Evolutionary conservation across 2,329 filamentous ascomycete genomes (phyloP).

Genomic region (Aspergillus japonicus): DNA sequence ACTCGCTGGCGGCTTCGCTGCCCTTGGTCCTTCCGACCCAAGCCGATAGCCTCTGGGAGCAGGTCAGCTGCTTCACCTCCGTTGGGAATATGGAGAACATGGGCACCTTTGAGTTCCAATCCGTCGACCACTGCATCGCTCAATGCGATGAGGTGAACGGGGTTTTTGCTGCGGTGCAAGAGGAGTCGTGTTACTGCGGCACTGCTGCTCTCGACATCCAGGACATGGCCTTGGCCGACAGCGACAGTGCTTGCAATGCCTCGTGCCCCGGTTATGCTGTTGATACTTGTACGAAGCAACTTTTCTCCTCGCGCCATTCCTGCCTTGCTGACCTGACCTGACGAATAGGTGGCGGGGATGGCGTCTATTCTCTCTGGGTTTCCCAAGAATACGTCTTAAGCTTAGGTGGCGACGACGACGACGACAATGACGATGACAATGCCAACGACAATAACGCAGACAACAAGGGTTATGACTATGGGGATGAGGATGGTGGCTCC

Average conservation of each 20-base stretch:
- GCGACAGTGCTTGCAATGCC: not conserved
- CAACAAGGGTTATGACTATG: not conserved
- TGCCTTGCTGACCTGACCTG: not conserved
- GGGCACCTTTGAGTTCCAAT: not conserved
- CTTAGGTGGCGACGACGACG: not conserved
- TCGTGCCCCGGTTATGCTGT: not conserved
- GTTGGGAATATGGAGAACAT: not conserved
- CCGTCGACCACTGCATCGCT: not conserved
- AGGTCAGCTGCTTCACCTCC: not conserved
- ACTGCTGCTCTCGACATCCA: not conserved
- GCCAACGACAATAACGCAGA: not conserved
- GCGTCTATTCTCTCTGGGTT: not conserved
- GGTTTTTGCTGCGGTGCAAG: not conserved
- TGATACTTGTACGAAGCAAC: not conserved
- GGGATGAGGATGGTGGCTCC: not conserved
- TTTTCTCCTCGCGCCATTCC: not conserved
- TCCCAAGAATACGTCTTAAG: not conserved
- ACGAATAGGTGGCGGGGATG: not conserved
- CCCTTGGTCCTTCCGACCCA: not conserved
- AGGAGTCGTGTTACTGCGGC: not conserved
- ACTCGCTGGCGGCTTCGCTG: not conserved
- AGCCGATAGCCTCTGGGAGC: not conserved
- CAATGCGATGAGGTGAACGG: not conserved
- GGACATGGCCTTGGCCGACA: not conserved
- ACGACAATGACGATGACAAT: not conserved